Evolutionary conservation across 2,329 filamentous ascomycete species (phyloP).

Genomic region (Alternaria novae-zelandiae): DNA sequence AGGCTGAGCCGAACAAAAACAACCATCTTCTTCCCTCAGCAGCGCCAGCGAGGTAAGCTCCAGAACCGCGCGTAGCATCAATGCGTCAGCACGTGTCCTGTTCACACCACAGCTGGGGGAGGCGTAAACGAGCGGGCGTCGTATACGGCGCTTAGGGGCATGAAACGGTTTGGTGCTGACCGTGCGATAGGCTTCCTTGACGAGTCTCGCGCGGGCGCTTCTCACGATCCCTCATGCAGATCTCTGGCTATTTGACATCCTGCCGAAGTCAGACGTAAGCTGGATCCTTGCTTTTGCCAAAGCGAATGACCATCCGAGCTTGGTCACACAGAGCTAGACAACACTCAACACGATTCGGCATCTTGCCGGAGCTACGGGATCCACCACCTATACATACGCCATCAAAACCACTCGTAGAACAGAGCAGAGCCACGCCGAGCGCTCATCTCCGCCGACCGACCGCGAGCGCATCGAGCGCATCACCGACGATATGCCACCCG

Average conservation of each 20-base stretch:
- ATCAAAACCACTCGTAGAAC: conserved; percentile 16
- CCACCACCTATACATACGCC: conserved; percentile 27
- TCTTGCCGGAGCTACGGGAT: conserved; percentile 29
- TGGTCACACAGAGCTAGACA: conserved; percentile 46
- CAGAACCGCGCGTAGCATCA: conserved; percentile 19
- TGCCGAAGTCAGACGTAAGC: conserved; percentile 42
- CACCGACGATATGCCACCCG: conserved; percentile 44
- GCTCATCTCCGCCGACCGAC: conserved; percentile 10
- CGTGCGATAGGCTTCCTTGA: conserved; percentile 33
- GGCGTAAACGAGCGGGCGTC: conserved; percentile 10
- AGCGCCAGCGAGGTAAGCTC: conserved; percentile 28
- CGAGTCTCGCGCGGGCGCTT: conserved; percentile 28
- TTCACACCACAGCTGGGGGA: conserved; percentile 9
- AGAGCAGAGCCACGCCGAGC: conserved; percentile 9
- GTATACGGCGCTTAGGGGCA: conserved; percentile 18
- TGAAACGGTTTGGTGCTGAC: conserved; percentile 30
- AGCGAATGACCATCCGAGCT: conserved; percentile 46
- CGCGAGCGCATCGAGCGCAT: conserved; percentile 14
- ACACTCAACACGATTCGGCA: conserved; percentile 35
- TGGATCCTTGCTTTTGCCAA: conserved; percentile 46
- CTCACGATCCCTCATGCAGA: conserved; percentile 44
- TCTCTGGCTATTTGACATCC: conserved; percentile 42
- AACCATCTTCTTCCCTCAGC: conserved; percentile 17
- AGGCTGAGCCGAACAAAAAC: conserved; percentile 21
- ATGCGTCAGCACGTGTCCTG: conserved; percentile 7